Percentiles rank a stretch among this genome's conserved stretches.
These are phyloP conservation scores for Metarhizium robertsii DNA, from an alignment of 2,329 filamentous ascomycete species.

Conservation along the genomic window DNA sequence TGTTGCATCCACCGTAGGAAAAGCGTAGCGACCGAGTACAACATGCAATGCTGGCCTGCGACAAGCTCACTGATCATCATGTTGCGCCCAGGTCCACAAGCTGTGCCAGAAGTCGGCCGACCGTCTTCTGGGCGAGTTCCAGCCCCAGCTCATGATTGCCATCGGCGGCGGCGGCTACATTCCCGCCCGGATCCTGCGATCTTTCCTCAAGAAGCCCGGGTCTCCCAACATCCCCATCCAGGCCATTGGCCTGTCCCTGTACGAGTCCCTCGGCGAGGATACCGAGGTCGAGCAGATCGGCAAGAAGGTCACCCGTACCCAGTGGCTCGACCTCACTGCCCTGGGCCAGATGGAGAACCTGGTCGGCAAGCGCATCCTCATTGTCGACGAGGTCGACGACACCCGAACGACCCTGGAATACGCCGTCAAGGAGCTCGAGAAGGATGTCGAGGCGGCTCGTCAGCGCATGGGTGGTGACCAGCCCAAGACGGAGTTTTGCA, in stretches of 20 bases:
- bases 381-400: slow-evolving; percentile 94
- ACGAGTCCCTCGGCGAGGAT: slow-evolving; percentile 67
- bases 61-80: neutral
- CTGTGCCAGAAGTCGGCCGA: slow-evolving; percentile 82
- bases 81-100: slow-evolving; percentile 72
- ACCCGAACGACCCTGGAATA: slow-evolving; percentile 92
- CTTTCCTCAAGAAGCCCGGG: slow-evolving; percentile 86
- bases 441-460: slow-evolving; percentile 80
- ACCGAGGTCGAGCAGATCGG: slow-evolving; percentile 61
- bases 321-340: slow-evolving; percentile 89
- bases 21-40: neutral
- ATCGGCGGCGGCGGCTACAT: slow-evolving; percentile 97
- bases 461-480: slow-evolving; percentile 57
- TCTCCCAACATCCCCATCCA: slow-evolving; percentile 96
- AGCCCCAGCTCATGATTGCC: slow-evolving; percentile 95
- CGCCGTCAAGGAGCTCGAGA: slow-evolving; percentile 83
- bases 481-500: slow-evolving; percentile 74
- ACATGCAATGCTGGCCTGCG: neutral
- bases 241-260: slow-evolving; percentile 94
- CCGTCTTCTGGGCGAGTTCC: slow-evolving; percentile 73
- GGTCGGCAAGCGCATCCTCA: slow-evolving; percentile 83
- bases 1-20: neutral
- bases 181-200: slow-evolving; percentile 90
- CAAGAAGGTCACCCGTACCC: slow-evolving; percentile 91
- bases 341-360: slow-evolving; percentile 78